Evolutionary conservation across 2,329 filamentous ascomycete species (phyloP), one percentile per base, ranked within the genome.

Genomic region (Bipolaris oryzae): DNA sequence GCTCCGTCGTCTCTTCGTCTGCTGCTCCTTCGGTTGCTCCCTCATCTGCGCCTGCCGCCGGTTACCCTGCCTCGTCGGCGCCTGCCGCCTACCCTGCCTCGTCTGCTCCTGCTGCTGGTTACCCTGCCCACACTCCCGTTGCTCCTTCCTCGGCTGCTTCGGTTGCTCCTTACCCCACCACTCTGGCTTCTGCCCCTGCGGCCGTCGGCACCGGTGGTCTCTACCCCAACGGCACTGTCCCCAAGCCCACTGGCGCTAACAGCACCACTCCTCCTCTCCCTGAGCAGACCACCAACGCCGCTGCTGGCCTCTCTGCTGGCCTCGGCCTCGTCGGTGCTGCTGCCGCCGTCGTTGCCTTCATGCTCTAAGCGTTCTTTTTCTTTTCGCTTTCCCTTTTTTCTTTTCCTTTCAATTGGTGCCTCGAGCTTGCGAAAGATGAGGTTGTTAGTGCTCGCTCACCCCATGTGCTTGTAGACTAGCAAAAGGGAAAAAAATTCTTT

Each of bases 251-350:
- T 57, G 67, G 75, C 55, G 16, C 5, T 16, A 68, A 68, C 53
- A 56, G 63, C 51, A 69, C 73, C 56, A 61, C 63, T 47, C 61
- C 68, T 41, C 37, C 41, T 46, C 62, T 63, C 13, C 67, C 71
- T 31, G 59, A 69, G 63, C 62, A 58, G 48, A 71, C 77, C 42
- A 74, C 74, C 48, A 56, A 53, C 47, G 74, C 72, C 44, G 75
- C 74, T 11, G 64, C 66, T 25, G 62, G 63, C 38, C 44, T 75
- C 58, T 55, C 69, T 55, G 73, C 72, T 48, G 73, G 71, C 50
- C 68, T 77, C 61, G 71, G 75, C 68, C 67, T 80, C 54, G 75
- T 70, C 38, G 78, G 77, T 58, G 70, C 76, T 41, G 74, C 75
- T 21, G 78, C 76, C 51, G 77, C 73, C 61, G 63, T 77, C 15